Conservation (phyloP, 2,329 filamentous ascomycete genomes). For the Fusarium sp. region DNA sequence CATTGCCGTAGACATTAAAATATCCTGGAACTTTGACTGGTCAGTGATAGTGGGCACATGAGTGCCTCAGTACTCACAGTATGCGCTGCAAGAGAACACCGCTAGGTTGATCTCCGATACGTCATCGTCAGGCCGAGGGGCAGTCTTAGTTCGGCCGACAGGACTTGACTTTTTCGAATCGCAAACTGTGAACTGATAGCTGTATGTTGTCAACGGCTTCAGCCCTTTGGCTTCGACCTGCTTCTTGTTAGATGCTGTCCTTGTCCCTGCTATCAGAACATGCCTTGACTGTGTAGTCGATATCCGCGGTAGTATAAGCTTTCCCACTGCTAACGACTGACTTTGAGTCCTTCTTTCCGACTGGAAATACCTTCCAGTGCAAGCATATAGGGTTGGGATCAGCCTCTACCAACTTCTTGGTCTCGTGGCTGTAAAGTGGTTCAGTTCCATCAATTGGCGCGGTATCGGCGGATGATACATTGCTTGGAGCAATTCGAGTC, state of each 20-base stretch:
- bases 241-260: fast-evolving
- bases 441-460: neutral
- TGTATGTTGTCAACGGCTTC: neutral
- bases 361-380: neutral
- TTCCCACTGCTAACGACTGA: neutral
- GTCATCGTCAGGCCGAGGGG: neutral
- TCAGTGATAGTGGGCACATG: fast-evolving
- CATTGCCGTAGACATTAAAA: neutral
- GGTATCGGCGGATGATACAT: neutral
- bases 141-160: neutral
- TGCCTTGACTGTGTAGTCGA: neutral
- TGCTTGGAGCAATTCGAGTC: neutral
- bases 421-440: neutral
- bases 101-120: neutral
- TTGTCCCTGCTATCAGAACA: fast-evolving
- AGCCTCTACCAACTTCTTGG: neutral
- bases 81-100: neutral
- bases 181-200: neutral
- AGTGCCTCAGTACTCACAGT: neutral
- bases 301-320: neutral
- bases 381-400: neutral
- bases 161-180: neutral
- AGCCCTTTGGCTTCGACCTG: neutral
- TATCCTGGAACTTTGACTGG: neutral
- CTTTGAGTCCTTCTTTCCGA: neutral